A percentile compares a stretch with the other conserved stretches of the same genome.
These are phyloP conservation scores for Rhododendron molle DNA, from an alignment of 148 eudicot genomes.

Conservation along the genomic window DNA sequence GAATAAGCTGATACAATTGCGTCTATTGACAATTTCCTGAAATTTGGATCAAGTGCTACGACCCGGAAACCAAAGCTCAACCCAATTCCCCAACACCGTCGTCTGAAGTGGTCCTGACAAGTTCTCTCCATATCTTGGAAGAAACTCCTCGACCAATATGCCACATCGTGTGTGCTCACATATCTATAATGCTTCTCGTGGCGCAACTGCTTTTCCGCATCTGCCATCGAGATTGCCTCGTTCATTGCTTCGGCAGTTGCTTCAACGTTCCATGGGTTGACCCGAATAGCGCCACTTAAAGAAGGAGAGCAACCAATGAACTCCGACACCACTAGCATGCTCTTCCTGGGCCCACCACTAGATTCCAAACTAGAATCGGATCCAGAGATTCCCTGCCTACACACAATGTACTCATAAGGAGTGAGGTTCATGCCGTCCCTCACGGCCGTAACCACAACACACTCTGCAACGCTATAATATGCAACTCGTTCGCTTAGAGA, in stretches of 20 bases:
- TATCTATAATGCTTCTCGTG: slow-evolving; percentile 57
- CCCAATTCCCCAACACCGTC: slow-evolving; percentile 47
- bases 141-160: slow-evolving; percentile 42
- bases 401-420: slow-evolving; percentile 58
- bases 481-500: slow-evolving; percentile 43
- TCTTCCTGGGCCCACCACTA: slow-evolving; percentile 33
- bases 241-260: slow-evolving; percentile 49
- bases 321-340: slow-evolving; percentile 56
- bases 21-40: slow-evolving; percentile 39
- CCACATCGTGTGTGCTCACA: slow-evolving; percentile 44
- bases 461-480: slow-evolving; percentile 49
- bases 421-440: slow-evolving; percentile 68
- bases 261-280: slow-evolving; percentile 59
- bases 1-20: slow-evolving; percentile 37
- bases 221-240: slow-evolving; percentile 42
- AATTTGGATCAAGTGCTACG: slow-evolving; percentile 45
- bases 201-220: slow-evolving; percentile 44
- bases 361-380: slow-evolving; percentile 21
- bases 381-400: slow-evolving; percentile 36
- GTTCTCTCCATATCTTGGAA: slow-evolving; percentile 51
- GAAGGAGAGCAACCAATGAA: slow-evolving; percentile 71
- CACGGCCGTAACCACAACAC: slow-evolving; percentile 54
- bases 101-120: slow-evolving; percentile 38
- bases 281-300: slow-evolving; percentile 58
- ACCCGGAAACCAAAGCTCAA: slow-evolving; percentile 47